These are phyloP conservation scores for Fusarium setosum DNA, from an alignment of 2,329 filamentous ascomycete genomes.

Conservation along the genomic window DNA sequence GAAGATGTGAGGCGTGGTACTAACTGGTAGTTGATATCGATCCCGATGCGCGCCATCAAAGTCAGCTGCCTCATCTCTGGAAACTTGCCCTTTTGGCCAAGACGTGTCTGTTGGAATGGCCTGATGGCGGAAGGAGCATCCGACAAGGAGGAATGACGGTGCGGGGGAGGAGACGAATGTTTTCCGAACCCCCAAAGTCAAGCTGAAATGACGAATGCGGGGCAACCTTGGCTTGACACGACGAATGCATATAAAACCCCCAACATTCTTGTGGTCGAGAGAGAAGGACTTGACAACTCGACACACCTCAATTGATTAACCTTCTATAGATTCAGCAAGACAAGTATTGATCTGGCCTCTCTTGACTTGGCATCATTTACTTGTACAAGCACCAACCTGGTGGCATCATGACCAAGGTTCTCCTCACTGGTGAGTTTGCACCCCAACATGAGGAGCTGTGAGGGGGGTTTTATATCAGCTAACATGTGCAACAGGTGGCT, in stretches of 20 bases:
- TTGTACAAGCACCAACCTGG: not conserved
- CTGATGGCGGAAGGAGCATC: not conserved
- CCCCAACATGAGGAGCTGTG: not conserved
- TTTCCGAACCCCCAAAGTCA: slow-evolving; percentile 29
- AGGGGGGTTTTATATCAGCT: slow-evolving; percentile 1
- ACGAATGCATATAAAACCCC: slow-evolving; percentile 21
- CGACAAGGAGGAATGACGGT: not conserved
- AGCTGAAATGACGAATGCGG: slow-evolving; percentile 41
- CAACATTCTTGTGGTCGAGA: slow-evolving; percentile 7
- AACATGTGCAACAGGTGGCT: slow-evolving; percentile 42
- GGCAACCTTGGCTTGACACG: slow-evolving; percentile 3
- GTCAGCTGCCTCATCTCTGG: too few species aligned
- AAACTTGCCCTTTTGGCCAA: too few species aligned
- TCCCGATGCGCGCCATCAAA: too few species aligned
- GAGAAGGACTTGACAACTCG: not conserved
- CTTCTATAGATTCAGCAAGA: too few species aligned
- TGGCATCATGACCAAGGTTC: slow-evolving; percentile 44
- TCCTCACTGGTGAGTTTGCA: slow-evolving; percentile 43
- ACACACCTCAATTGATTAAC: not conserved
- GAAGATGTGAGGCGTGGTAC: too few species aligned
- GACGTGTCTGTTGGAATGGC: too few species aligned
- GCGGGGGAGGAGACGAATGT: slow-evolving; percentile 21
- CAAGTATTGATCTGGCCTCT: too few species aligned
- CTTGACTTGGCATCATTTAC: too few species aligned
- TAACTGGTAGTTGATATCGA: too few species aligned